Conservation (phyloP, 108 stramenopile genomes). For the Halocafeteria seosinensis region DNA sequence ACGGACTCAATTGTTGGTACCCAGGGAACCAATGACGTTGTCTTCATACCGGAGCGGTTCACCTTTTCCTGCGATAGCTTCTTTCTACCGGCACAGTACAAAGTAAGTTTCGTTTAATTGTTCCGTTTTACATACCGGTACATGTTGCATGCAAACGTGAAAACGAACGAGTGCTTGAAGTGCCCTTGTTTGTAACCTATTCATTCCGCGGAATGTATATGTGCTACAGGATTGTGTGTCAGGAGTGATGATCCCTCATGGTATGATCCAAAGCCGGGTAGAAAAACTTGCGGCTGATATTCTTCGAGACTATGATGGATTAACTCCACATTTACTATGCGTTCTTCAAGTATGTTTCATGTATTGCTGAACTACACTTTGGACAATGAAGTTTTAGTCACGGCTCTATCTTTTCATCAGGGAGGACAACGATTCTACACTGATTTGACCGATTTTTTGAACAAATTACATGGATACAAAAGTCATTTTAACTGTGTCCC, state of each 20-base stretch:
- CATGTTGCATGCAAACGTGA: no score
- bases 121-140: no score
- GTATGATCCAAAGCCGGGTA: conserved; percentile 23
- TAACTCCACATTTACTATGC: conserved; percentile 27
- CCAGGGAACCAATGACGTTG: no score
- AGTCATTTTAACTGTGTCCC: conserved; percentile 2
- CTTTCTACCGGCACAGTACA: no score
- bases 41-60: no score
- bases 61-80: no score
- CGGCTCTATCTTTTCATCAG: conserved; percentile 5
- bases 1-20: no score
- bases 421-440: conserved; percentile 29
- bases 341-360: conserved; percentile 2
- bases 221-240: no score
- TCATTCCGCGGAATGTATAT: no score
- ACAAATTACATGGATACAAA: conserved; percentile 11
- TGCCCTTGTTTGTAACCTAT: no score
- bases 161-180: no score
- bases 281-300: conserved; percentile 28
- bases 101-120: no score
- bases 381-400: not conserved
- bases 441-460: conserved; percentile 15
- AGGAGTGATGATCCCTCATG: conserved; percentile 27
- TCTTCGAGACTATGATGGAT: conserved; percentile 13
- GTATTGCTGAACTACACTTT: not conserved